Percentiles rank a stretch among this genome's conserved stretches.
These are phyloP conservation scores for Venustampulla echinocandica DNA, from an alignment of 495 filamentous ascomycete species.

Conservation along the genomic window DNA sequence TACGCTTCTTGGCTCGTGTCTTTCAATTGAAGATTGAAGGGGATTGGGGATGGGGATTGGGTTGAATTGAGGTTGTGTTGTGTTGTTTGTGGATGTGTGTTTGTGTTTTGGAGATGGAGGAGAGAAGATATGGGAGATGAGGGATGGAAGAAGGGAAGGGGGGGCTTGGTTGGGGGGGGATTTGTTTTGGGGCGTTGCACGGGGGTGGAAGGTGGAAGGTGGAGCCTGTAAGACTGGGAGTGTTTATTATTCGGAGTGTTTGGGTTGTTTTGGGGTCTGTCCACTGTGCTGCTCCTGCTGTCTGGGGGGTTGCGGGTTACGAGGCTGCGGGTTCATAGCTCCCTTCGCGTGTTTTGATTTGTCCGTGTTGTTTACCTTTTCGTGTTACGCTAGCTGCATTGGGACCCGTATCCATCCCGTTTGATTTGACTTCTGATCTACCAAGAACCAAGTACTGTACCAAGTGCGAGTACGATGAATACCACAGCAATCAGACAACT, in stretches of 20 bases:
- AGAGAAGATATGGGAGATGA: conserved; percentile 21
- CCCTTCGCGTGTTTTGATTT: background rate
- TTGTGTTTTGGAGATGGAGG: conserved; percentile 8
- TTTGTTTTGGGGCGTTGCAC: background rate
- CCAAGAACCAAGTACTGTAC: too few relatives aligned
- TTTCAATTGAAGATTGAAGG: conserved; percentile 23
- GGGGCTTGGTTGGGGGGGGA: background rate
- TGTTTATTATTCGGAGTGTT: too few relatives aligned
- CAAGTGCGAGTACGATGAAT: too few relatives aligned
- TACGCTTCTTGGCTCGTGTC: conserved; percentile 25
- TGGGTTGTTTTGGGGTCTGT: too few relatives aligned
- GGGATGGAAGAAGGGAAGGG: conserved; percentile 21
- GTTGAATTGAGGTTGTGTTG: conserved; percentile 18
- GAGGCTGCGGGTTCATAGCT: background rate
- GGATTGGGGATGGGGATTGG: too few relatives aligned
- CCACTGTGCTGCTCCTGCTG: too few relatives aligned
- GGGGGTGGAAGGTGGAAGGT: background rate
- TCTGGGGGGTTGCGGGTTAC: background rate
- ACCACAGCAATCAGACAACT: too few relatives aligned
- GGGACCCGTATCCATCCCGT: too few relatives aligned
- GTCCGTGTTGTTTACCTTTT: too few relatives aligned
- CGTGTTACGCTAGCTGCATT: too few relatives aligned
- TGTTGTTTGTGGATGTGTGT: conserved; percentile 1
- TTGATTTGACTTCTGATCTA: too few relatives aligned
- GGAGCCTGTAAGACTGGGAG: too few relatives aligned